Evolutionary conservation across 768 basidiomycete species (phyloP), one percentile per base, ranked within the genome.

Genomic region (Antrodiella citrinella): DNA sequence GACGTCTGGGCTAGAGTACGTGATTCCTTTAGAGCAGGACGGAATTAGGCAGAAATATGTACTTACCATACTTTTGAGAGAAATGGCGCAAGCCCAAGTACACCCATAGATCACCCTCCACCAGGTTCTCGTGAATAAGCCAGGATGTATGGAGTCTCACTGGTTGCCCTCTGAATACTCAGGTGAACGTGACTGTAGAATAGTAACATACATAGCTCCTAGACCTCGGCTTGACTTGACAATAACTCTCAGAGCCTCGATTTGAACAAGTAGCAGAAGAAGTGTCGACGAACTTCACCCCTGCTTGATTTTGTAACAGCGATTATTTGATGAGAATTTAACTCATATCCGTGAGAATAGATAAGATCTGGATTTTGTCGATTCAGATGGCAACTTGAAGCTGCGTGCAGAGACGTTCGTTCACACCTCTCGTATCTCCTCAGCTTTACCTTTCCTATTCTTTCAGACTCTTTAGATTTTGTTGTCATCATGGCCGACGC

Each of bases 41-140:
- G 21, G 41, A 20, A 40, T 25, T 19, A 3, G 7, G 5, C 19
- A 19, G n/a, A 20, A 26, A 23, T 4, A 43, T 18, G n/a, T 7
- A 60, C 73, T 54, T 56, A 84, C 86, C 72, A 84, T n/a, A 68
- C 70, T 61, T 79, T 84, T 59, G 77, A 77, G 23, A 88, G 70
- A 59, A 87, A 87, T 45, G 83, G 82, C 20, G 77, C 73, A 49
- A 88, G 71, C 21, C 84, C 86, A 50, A 77, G 62, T 48, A 88
- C 84, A 62, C 86, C 86, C 86, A 88, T 88, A 51, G 11, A 44
- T 47, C 15, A 46, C 11, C 30, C 30, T 7, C 15, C 30, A 35
- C 30, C 30, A n/a, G n/a, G n/a, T n/a, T n/a, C n/a, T n/a, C n/a
- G n/a, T n/a, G n/a, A n/a, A n/a, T n/a, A n/a, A n/a, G n/a, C n/a